phyloP scores from a whole-genome alignment of 139 green algal genomes.

The Closterium sp. region DNA sequence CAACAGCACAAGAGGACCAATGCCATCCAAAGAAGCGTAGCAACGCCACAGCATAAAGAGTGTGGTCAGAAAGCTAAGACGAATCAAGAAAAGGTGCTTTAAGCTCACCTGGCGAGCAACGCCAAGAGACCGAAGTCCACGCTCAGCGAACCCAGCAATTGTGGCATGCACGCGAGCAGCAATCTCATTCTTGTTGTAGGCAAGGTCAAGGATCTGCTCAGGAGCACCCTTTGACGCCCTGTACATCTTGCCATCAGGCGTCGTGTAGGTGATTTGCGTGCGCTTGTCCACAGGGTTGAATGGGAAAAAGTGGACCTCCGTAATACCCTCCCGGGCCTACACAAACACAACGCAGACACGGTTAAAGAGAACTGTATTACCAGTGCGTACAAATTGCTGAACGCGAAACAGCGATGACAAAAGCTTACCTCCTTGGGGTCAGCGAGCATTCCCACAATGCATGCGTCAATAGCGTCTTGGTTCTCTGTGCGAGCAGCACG shows the following conservation, averaged over 20 bases:
- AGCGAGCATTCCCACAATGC: slow-evolving; percentile 65
- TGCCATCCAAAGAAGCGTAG: neutral
- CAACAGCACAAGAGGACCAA: neutral
- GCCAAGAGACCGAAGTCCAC: slow-evolving; percentile 76
- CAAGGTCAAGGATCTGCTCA: slow-evolving; percentile 43
- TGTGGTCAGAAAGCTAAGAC: no score
- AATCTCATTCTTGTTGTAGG: slow-evolving; percentile 49
- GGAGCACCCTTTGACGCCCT: slow-evolving; percentile 74
- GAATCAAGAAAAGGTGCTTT: neutral
- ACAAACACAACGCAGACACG: neutral
- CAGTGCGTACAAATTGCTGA: neutral
- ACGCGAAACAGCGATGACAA: neutral
- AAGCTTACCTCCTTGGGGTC: slow-evolving; percentile 27
- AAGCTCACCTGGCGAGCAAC: slow-evolving; percentile 57
- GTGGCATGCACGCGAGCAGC: slow-evolving; percentile 49
- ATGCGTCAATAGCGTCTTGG: slow-evolving; percentile 84
- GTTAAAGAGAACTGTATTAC: no score
- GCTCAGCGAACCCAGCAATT: slow-evolving; percentile 64
- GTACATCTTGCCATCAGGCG: slow-evolving; percentile 40
- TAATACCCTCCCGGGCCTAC: slow-evolving; percentile 42
- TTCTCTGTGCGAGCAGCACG: slow-evolving; percentile 72
- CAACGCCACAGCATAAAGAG: no score
- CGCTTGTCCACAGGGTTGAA: slow-evolving; percentile 87
- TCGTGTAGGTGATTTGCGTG: slow-evolving; percentile 69
- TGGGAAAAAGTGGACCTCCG: slow-evolving; percentile 76